These are phyloP conservation scores for Gyromitra esculenta DNA, from an alignment of 2,329 filamentous ascomycete genomes.

Conservation along the genomic window DNA sequence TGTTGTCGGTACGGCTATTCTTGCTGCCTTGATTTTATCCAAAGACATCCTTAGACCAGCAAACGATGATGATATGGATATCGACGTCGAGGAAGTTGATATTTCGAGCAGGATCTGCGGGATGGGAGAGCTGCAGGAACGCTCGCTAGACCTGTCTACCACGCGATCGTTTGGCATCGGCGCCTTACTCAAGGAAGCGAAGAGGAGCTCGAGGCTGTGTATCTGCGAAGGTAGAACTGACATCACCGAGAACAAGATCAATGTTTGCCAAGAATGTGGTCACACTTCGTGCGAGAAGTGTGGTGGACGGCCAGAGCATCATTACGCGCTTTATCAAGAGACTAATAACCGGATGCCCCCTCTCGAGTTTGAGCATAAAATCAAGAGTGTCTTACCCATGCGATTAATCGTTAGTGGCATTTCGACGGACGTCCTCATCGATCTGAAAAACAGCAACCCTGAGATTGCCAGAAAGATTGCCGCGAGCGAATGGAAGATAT, in stretches of 20 bases:
- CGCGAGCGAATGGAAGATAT: constrained; percentile 59
- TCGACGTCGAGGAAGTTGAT: constrained; percentile 50
- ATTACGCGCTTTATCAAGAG: constrained; percentile 55
- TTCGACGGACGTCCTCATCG: constrained; percentile 56
- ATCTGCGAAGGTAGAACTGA: constrained; percentile 66
- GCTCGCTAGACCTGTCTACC: constrained; percentile 52
- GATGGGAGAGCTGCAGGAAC: constrained; percentile 43
- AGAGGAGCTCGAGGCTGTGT: constrained; percentile 64
- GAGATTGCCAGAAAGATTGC: constrained; percentile 49
- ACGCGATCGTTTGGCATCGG: constrained; percentile 48
- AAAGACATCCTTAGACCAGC: constrained; percentile 53
- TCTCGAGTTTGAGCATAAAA: constrained; percentile 62
- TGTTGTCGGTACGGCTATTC: constrained; percentile 72
- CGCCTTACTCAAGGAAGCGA: constrained; percentile 54
- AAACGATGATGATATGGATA: constrained; percentile 57
- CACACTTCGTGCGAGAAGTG: constrained; percentile 68
- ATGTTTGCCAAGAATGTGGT: constrained; percentile 65
- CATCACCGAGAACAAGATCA: constrained; percentile 61
- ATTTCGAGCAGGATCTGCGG: constrained; percentile 46
- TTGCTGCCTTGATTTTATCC: constrained; percentile 67
- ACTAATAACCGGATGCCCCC: constrained; percentile 60
- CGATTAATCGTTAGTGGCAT: constrained; percentile 60
- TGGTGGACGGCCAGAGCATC: constrained; percentile 65
- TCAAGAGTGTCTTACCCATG: constrained; percentile 63
- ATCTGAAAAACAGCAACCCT: constrained; percentile 44